Base-by-base conservation (phyloP, 257 asterid genomes). In the Verbascum thapsus region DNA sequence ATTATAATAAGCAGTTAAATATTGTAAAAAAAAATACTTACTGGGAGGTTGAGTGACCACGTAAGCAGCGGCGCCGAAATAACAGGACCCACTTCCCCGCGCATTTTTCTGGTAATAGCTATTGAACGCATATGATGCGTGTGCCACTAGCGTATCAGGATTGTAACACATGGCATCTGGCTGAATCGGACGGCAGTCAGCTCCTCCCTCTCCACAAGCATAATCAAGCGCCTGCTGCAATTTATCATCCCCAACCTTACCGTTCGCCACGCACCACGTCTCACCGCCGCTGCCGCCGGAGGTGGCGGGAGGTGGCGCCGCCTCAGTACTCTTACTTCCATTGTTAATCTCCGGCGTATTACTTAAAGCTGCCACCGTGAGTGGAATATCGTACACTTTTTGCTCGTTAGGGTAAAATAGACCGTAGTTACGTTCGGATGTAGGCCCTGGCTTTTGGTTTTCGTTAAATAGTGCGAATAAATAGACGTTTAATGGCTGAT, bases 261-360 rank as follows among this genome's bases (percentile, higher is more conserved):
- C 83, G 38, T 53, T 83, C 11, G 90, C 95, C 67, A 86, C 81
- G 48, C 95, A 86, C 95, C 95, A 86, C 5, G 88, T 83, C 64
- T 77, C 53, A 1, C 50, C n/a, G n/a, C n/a, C n/a, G n/a, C 72
- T 1, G 57, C 50, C 17, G 47, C 45, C 18, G n/a, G n/a, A n/a
- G n/a, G n/a, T n/a, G n/a, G n/a, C n/a, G n/a, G n/a, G n/a, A n/a
- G n/a, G n/a, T n/a, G 65, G 8, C n/a, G 35, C 70, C 12, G 72
- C 23, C 32, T 49, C n/a, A n/a, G n/a, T 64, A 22, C 7, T 49
- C 62, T 71, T 74, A 19, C 80, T 76, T 10, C 74, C 78, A 20
- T 81, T 81, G 4, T 9, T 53, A 66, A 41, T 19, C 5, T 61
- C 18, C 20, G 78, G 69, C 3, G 54, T 17, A 1, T 22, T 8